These are phyloP conservation scores for Cladobotryum protrusum DNA, from an alignment of 2,329 filamentous ascomycete genomes.

Conservation along the genomic window DNA sequence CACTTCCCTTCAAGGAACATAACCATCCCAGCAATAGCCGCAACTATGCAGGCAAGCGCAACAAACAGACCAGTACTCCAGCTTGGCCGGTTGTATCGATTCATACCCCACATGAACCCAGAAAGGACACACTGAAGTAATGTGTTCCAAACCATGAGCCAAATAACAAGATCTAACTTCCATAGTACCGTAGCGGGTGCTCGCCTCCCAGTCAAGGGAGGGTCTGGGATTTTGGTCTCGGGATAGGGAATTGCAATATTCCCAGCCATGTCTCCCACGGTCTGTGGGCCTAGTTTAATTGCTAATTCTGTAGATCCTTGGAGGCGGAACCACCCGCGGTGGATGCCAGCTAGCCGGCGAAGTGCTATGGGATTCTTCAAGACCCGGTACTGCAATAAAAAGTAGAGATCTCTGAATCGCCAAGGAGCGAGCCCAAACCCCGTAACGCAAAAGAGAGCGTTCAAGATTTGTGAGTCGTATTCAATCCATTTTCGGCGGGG, in stretches of 20 bases:
- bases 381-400: slow-evolving; percentile 59
- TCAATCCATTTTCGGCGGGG: slow-evolving; percentile 79
- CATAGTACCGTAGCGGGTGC: slow-evolving; percentile 62
- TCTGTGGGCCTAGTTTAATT: slow-evolving; percentile 45
- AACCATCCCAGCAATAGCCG: slow-evolving; percentile 61
- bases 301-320: slow-evolving; percentile 57
- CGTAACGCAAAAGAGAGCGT: slow-evolving; percentile 79
- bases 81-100: slow-evolving; percentile 64
- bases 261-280: slow-evolving; percentile 38
- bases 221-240: slow-evolving; percentile 52
- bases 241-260: slow-evolving; percentile 53
- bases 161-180: slow-evolving; percentile 76
- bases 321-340: slow-evolving; percentile 70
- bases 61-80: slow-evolving; percentile 80
- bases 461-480: slow-evolving; percentile 71
- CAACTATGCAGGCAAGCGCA: slow-evolving; percentile 63
- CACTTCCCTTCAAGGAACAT: slow-evolving; percentile 66
- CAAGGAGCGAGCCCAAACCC: slow-evolving; percentile 80
- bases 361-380: slow-evolving; percentile 48
- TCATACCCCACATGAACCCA: slow-evolving; percentile 78
- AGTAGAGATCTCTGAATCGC: slow-evolving; percentile 76
- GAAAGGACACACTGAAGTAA: slow-evolving; percentile 68
- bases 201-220: slow-evolving; percentile 65
- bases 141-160: slow-evolving; percentile 73
- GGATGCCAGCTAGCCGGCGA: slow-evolving; percentile 65